These are phyloP conservation scores for Plasmodium inui DNA, from an alignment of 169 alveolate genomes.

Conservation along the genomic window DNA sequence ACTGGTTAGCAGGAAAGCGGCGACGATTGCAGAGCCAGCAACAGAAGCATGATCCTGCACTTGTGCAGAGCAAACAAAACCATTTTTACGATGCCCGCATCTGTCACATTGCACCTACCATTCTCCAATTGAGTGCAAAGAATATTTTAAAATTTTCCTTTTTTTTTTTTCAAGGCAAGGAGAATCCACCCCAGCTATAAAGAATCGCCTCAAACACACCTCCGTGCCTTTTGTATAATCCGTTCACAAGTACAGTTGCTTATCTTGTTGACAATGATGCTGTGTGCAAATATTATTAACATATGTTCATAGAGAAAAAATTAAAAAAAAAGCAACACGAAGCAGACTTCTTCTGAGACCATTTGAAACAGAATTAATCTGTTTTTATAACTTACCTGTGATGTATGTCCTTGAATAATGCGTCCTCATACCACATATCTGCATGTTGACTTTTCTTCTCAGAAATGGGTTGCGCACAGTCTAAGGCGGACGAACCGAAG, in stretches of 20 bases:
- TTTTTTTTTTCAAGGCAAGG: neutral
- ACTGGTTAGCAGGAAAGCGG: neutral
- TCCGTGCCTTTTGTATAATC: neutral
- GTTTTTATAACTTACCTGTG: neutral
- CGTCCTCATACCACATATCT: neutral
- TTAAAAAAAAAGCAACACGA: neutral
- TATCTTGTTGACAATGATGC: neutral
- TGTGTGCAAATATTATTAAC: neutral
- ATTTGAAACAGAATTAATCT: neutral
- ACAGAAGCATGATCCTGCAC: neutral
- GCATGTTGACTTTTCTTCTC: neutral
- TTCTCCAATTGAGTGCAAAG: neutral
- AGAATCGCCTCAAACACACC: neutral
- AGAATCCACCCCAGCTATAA: neutral
- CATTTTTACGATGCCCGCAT: neutral
- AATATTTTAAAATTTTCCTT: neutral
- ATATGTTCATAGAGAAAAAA: neutral
- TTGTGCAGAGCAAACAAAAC: neutral
- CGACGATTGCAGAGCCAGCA: neutral
- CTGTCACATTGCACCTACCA: neutral
- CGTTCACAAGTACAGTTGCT: neutral
- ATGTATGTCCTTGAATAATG: neutral
- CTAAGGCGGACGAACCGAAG: conserved; percentile 33
- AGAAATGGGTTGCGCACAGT: conserved; percentile 66
- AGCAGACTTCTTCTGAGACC: neutral